Percentiles rank a stretch among this genome's conserved stretches.
These are phyloP conservation scores for Crocinoboletus sp. DNA, from an alignment of 1,284 basidiomycete genomes.

Conservation along the genomic window DNA sequence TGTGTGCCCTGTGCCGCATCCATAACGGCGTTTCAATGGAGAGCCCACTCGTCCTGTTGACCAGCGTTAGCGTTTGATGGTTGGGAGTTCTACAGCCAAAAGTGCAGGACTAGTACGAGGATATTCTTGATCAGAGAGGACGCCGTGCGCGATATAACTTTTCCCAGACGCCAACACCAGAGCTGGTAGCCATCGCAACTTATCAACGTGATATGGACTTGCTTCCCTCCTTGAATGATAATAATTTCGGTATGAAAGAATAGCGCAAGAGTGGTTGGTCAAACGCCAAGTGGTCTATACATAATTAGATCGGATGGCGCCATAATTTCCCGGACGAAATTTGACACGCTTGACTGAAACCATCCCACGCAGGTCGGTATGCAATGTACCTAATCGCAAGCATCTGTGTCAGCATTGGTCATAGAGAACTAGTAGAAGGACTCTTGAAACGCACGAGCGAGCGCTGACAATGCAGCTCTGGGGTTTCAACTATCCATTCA, in stretches of 20 bases:
- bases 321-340: conserved; percentile 12
- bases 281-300: background rate
- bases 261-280: background rate
- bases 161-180: too few species aligned
- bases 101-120: background rate
- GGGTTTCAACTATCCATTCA: background rate
- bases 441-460: background rate
- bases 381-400: conserved; percentile 15
- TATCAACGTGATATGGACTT: background rate
- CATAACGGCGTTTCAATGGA: background rate
- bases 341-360: background rate
- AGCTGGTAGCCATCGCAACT: background rate
- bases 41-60: background rate
- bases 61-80: background rate
- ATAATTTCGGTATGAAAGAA: background rate
- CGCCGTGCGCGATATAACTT: conserved; percentile 2
- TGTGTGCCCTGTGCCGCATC: conserved; percentile 16
- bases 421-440: background rate
- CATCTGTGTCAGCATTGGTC: conserved; percentile 6
- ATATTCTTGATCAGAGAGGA: conserved; percentile 2
- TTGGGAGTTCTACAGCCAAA: conserved; percentile 6
- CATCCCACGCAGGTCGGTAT: too few species aligned
- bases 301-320: conserved; percentile 2
- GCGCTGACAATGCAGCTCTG: background rate
- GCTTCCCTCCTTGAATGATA: conserved; percentile 1